Base-by-base conservation (phyloP, 805 yeast species). In the Ogataea neopini region DNA sequence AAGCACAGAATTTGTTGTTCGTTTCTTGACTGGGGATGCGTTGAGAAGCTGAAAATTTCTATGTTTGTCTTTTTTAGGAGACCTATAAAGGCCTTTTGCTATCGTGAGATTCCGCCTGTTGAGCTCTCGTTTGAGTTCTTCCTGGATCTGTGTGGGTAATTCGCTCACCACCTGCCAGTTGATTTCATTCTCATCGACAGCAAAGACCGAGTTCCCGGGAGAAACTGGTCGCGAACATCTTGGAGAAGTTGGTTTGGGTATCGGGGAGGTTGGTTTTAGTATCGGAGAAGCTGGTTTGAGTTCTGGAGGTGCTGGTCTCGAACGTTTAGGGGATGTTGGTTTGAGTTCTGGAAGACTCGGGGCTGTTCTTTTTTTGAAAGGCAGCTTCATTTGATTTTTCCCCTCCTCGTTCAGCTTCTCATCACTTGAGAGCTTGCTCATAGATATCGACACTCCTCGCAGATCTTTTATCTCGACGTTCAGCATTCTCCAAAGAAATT, bases 391-490 rank as follows among this genome's bases (percentile, higher is more conserved):
- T 46, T 72, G 74, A 30, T 57, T 62, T 2, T 49, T 53, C 13
- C 18, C 45, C 4, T 56, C 54, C 19, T 53, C 56, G 30, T 56
- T 59, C 19, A 50, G 40, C 8, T 37, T 30, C 6, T 51, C 61
- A 6, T 67, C 68, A 44, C 71, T 74, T n/a, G 70, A 70, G 29
- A 91, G 69, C 53, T 80, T 80, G 6, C 76, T 74, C 67, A 89
- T 73, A 22, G 83, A 86, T 1, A 92, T 71, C 0, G 95, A 84
- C 3, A 92, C 67, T 0, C 97, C 97, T 41, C 97, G 69, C 8
- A 91, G 64, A 30, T 88, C 96, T 11, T 62, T 60, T 0, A 87
- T 84, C 3, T 51, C 53, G 40, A 86, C 75, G 26, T 76, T 75
- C 30, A 87, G 50, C 47, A 75, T 68, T 45, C 88, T 67, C 54